Conservation (phyloP, 164 flowering plant species). For the Macadamia tetraphylla region DNA sequence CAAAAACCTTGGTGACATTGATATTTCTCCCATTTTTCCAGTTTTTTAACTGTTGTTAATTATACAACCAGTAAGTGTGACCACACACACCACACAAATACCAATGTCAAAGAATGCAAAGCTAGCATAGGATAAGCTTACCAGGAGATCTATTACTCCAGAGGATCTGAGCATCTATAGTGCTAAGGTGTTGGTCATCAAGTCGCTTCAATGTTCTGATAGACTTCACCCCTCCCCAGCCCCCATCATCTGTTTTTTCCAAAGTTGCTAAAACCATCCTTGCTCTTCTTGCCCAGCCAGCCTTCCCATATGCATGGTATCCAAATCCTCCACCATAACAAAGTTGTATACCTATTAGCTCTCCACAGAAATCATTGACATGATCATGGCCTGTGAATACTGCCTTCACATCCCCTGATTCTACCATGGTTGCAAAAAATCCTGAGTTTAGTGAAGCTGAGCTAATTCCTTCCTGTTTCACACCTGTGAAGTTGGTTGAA, state of each 20-base stretch:
- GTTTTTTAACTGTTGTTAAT: no score
- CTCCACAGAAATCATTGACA: slow-evolving; percentile 85
- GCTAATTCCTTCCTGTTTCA: slow-evolving; percentile 72
- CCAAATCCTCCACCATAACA: slow-evolving; percentile 97
- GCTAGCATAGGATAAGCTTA: slow-evolving; percentile 17
- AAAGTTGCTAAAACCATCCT: slow-evolving; percentile 68
- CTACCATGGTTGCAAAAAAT: slow-evolving; percentile 74
- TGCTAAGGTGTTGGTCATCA: slow-evolving; percentile 57
- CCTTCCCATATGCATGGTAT: slow-evolving; percentile 94
- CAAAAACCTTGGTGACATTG: no score
- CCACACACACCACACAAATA: no score
- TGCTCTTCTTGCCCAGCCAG: slow-evolving; percentile 89
- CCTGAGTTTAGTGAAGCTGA: slow-evolving; percentile 90
- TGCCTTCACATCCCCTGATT: slow-evolving; percentile 85
- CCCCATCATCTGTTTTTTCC: slow-evolving; percentile 51
- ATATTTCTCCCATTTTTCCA: no score
- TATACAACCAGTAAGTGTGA: no score
- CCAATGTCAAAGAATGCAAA: background rate
- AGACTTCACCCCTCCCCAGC: slow-evolving; percentile 80
- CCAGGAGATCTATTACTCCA: slow-evolving; percentile 59
- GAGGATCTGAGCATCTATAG: slow-evolving; percentile 63
- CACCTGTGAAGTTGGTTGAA: slow-evolving; percentile 75
- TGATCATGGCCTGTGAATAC: slow-evolving; percentile 90
- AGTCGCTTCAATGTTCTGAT: slow-evolving; percentile 95
- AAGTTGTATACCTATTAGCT: slow-evolving; percentile 57